Evolutionary conservation across 306 rosid species (phyloP).

Genomic region (Boehmeria nivea): DNA sequence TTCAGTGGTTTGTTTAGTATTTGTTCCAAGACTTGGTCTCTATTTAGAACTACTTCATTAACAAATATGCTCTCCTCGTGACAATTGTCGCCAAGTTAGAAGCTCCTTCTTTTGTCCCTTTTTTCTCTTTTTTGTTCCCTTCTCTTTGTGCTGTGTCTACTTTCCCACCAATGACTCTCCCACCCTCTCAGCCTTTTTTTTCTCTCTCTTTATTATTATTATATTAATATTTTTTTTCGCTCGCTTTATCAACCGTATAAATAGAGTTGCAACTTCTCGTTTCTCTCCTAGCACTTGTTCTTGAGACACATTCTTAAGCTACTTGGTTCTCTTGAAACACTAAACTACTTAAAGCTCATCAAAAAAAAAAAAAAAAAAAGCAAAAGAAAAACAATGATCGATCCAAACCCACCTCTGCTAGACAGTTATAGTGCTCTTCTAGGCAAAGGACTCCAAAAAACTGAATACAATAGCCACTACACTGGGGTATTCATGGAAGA

Average conservation of each 20-base stretch:
- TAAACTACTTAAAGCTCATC: no score
- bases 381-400: slow-evolving; percentile 31
- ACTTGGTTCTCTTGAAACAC: no score
- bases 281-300: no score
- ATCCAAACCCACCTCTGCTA: slow-evolving; percentile 69
- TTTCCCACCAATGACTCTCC: no score
- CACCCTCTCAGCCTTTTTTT: no score
- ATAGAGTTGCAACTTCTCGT: slow-evolving; percentile 19
- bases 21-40: slow-evolving; percentile 28
- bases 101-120: slow-evolving; percentile 17
- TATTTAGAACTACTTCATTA: no score
- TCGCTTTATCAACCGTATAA: slow-evolving; percentile 36
- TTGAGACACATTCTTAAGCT: no score
- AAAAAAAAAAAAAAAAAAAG: slow-evolving; percentile 12
- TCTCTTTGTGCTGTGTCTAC: slow-evolving; percentile 40
- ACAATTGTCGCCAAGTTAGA: slow-evolving; percentile 55
- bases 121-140: slow-evolving; percentile 4
- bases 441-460: slow-evolving; percentile 19
- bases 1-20: slow-evolving; percentile 15
- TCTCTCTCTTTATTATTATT: no score
- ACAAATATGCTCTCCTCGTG: slow-evolving; percentile 32
- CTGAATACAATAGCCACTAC: slow-evolving; percentile 13
- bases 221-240: no score
- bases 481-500: slow-evolving; percentile 33
- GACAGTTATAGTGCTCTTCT: slow-evolving; percentile 50